Evolutionary conservation across 345 rosid species (phyloP).

Genomic region (Citrus hindsii): DNA sequence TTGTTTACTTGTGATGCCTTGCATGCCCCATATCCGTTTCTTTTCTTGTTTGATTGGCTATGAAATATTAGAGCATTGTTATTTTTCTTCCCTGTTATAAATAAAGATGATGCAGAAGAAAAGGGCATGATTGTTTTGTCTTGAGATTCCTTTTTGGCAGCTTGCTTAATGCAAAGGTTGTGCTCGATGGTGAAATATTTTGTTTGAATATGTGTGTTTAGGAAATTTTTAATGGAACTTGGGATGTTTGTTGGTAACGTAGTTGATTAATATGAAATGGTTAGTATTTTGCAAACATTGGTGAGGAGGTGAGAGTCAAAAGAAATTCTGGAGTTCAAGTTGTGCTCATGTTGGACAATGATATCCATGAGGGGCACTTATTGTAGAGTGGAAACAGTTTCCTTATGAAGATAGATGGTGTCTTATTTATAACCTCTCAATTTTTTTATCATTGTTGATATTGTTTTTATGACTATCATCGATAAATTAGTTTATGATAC

Average conservation of each 20-base stretch:
- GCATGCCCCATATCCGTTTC: background rate
- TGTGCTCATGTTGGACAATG: background rate
- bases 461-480: background rate
- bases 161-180: background rate
- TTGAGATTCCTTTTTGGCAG: background rate
- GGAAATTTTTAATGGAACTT: background rate
- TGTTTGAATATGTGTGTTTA: background rate
- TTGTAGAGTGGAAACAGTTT: background rate
- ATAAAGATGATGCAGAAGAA: background rate
- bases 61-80: background rate
- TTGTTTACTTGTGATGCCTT: slow-evolving; percentile 11
- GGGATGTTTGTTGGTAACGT: background rate
- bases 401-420: background rate
- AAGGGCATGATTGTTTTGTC: background rate
- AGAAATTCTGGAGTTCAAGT: background rate
- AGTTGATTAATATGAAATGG: background rate
- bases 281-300: background rate
- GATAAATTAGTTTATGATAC: background rate
- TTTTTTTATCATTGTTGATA: background rate
- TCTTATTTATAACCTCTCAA: background rate
- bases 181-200: background rate
- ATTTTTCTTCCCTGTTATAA: background rate
- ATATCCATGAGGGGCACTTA: background rate
- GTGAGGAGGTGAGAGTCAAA: background rate
- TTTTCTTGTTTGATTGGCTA: slow-evolving; percentile 6